Conservation (phyloP, 768 basidiomycete species). For the Russula sp. region DNA sequence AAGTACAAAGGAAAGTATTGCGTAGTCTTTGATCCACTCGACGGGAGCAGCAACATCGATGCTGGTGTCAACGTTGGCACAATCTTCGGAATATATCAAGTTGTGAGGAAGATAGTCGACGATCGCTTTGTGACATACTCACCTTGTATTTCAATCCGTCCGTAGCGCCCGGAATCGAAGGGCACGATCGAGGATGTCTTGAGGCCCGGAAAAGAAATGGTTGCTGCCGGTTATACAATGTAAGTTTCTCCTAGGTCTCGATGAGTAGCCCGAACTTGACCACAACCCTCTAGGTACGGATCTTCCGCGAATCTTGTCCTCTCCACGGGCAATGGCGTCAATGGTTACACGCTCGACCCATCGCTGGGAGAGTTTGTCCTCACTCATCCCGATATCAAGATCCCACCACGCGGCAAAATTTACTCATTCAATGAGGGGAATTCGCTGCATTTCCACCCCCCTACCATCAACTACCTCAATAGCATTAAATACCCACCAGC, state of each 20-base stretch:
- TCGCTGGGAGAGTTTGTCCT: conserved; percentile 97
- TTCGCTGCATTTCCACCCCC: conserved; percentile 85
- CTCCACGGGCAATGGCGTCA: conserved; percentile 91
- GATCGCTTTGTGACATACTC: neutral
- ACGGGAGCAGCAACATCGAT: conserved; percentile 98
- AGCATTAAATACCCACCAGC: conserved; percentile 84
- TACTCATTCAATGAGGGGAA: conserved; percentile 99
- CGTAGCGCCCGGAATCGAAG: conserved; percentile 62
- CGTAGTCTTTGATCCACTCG: conserved; percentile 97
- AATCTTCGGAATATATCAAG: conserved; percentile 93
- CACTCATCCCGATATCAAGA: conserved; percentile 94
- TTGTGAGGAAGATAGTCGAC: conserved; percentile 47
- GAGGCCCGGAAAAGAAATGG: conserved; percentile 92
- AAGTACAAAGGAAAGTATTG: conserved; percentile 82
- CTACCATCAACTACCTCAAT: conserved; percentile 73
- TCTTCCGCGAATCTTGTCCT: conserved; percentile 96
- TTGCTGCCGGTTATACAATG: conserved; percentile 97
- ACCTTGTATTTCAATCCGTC: conserved; percentile 5
- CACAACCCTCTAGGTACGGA: conserved; percentile 52
- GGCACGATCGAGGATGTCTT: conserved; percentile 87
- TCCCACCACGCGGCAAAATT: conserved; percentile 93
- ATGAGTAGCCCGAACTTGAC: neutral
- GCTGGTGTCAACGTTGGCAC: conserved; percentile 99
- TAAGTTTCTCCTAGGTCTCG: conserved; percentile 32
- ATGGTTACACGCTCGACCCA: conserved; percentile 96